Percentiles rank a stretch among this genome's conserved stretches.
These are phyloP conservation scores for Cadophora malorum DNA, from an alignment of 2,329 filamentous ascomycete species.

Conservation along the genomic window DNA sequence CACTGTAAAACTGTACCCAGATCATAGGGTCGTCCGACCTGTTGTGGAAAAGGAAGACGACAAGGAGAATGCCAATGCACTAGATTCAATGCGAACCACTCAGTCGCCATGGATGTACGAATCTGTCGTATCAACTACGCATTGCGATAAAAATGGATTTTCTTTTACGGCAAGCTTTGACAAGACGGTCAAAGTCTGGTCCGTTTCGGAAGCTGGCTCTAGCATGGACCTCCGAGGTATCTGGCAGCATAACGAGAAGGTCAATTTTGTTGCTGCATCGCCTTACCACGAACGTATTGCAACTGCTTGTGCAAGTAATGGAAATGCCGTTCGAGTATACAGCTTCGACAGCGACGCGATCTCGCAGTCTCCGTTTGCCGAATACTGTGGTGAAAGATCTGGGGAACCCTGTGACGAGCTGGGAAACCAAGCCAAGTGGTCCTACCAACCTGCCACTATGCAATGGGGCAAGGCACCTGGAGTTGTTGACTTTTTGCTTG, in stretches of 20 bases:
- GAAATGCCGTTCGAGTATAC: constrained; percentile 64
- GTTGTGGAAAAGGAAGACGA: constrained; percentile 50
- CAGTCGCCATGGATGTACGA: constrained; percentile 70
- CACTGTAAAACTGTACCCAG: constrained; percentile 57
- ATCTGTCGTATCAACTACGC: constrained; percentile 67
- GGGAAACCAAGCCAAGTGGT: constrained; percentile 55
- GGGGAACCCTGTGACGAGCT: constrained; percentile 36
- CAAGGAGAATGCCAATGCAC: constrained; percentile 56
- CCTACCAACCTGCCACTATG: constrained; percentile 67
- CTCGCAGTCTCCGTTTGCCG: constrained; percentile 39
- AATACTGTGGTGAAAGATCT: constrained; percentile 41
- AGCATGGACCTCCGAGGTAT: constrained; percentile 55
- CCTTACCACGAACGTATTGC: constrained; percentile 56
- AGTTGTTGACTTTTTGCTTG: constrained; percentile 60
- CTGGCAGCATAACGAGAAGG: constrained; percentile 63
- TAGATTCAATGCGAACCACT: constrained; percentile 61
- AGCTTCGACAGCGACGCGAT: constrained; percentile 49
- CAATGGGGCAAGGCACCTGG: constrained; percentile 60
- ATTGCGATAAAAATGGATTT: constrained; percentile 52
- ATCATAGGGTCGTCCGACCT: constrained; percentile 64
- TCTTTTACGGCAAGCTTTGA: constrained; percentile 69
- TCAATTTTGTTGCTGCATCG: constrained; percentile 67
- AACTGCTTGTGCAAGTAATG: constrained; percentile 62
- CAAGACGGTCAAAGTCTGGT: constrained; percentile 66
- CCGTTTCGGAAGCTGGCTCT: constrained; percentile 48